Base-by-base conservation (phyloP, 345 rosid genomes). In the Erodium maritimum region DNA sequence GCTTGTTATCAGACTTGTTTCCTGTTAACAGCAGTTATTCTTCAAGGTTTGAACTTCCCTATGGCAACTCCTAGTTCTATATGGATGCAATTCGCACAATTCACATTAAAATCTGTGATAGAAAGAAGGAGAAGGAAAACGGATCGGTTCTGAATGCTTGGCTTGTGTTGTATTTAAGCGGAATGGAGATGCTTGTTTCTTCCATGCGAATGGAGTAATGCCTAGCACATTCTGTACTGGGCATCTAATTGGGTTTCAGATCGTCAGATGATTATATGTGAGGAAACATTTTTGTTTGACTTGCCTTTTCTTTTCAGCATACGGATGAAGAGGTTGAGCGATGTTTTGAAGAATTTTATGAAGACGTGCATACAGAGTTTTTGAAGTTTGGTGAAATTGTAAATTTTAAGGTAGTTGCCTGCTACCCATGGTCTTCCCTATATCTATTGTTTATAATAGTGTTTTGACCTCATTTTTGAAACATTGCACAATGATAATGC, bases 321-420 rank as follows among this genome's bases (percentile, higher is more conserved):
- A 81, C 94, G 23, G 99, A 93, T 59, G 99, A 93, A 70, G 99
- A 93, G 80, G 80, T 85, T 72, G 96, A 86, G 64, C 69, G 34
- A 17, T 64, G 73, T 71, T 93, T 81, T 65, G 91, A 93, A 75
- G 96, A 93, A 70, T 89, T 93, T 78, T 93, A 93, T 52, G 96
- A 89, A 73, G 99, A 93, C 72, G 96, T 89, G 56, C 99, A 89
- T 72, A 86, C 99, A 21, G 99, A 93, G 78, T 89, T 93, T 71
- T 75, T 80, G 77, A 93, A 88, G 77, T 93, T 70, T 70, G 99
- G 99, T 57, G 96, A 89, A 73, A 80, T 89, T 71, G 77, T 93
- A 42, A 93, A 93, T 75, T 93, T 93, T 72, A 93, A 93, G 96
- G 98, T 91, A 52, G 16, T 42, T 9, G 48, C 48, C 5, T 42